Percentiles rank a stretch among this genome's conserved stretches.
These are phyloP conservation scores for Phaeosphaeriaceae sp. DNA, from an alignment of 2,329 filamentous ascomycete species.

Conservation along the genomic window DNA sequence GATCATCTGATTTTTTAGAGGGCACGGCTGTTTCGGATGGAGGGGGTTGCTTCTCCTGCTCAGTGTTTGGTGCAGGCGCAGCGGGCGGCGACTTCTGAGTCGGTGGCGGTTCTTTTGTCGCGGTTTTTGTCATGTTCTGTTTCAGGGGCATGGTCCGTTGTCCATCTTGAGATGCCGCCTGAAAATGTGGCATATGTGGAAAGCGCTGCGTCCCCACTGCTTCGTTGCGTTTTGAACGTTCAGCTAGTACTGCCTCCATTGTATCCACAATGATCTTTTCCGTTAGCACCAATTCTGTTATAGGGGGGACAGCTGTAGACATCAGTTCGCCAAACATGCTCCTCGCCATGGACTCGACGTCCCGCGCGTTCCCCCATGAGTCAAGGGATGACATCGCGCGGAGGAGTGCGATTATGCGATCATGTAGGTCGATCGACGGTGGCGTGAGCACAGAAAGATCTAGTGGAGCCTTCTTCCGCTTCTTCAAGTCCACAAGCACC, in stretches of 20 bases:
- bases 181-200: background rate
- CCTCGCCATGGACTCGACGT: conserved; percentile 64
- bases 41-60: conserved; percentile 8
- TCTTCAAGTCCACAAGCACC: conserved; percentile 42
- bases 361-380: conserved; percentile 69
- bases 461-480: conserved; percentile 40
- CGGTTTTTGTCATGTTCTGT: background rate
- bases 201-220: conserved; percentile 26
- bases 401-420: conserved; percentile 46
- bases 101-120: conserved; percentile 13
- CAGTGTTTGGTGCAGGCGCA: background rate
- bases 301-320: conserved; percentile 23
- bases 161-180: background rate
- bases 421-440: conserved; percentile 19
- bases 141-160: conserved; percentile 8
- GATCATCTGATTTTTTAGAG: conserved; percentile 9
- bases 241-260: conserved; percentile 43
- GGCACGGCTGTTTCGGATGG: background rate
- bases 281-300: conserved; percentile 26
- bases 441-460: conserved; percentile 32
- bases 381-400: conserved; percentile 50
- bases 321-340: conserved; percentile 53
- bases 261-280: conserved; percentile 29
- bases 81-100: background rate
- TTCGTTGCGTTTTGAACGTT: conserved; percentile 34